Evolutionary conservation across 1,284 basidiomycete species (phyloP), one percentile per base, ranked within the genome.

Genomic region (Phellinidium pouzarii): DNA sequence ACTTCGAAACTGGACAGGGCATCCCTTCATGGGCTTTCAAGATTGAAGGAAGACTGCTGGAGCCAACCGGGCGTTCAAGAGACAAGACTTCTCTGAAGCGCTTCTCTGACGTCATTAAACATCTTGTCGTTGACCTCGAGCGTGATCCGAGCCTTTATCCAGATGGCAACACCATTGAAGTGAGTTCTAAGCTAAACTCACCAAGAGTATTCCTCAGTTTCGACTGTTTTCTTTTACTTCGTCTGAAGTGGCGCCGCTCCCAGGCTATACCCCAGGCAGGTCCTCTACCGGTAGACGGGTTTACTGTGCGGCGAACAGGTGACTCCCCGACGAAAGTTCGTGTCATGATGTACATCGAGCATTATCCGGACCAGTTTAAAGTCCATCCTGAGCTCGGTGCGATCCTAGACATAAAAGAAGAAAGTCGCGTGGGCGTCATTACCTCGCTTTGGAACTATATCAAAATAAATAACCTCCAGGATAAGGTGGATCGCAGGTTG

Each of bases 361-460:
- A 96, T 62, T 84, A 79, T 48, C 94, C 94, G 0, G 89, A 94
- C 56, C 85, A 91, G 54, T 95, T 82, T 71, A 90, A 87, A 63
- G 76, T 97, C 12, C 71, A 82, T 3, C 79, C 87, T 0, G 89
- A 93, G 40, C 76, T 99, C 73, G 84, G 78, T 0, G 76, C 75
- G 41, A 68, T 95, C 26, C 73, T 98, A 37, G 86, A 84, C 20
- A 76, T 95, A 61, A 86, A 87, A 58, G 91, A 97, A 65, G 93
- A 91, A 36, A 93, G 90, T 36, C 79, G 91, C 22, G 73, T 87
- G 9, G 91, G 87, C 9, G 80, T 92, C 17, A 79, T 97, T 37
- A 84, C 90, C 54, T 81, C 89, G 0, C 67, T 98, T 8, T 98
- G 94, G 94, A 89, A 87, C 61, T 94, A 96, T 61, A 88, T 97